Evolutionary conservation across 2,329 filamentous ascomycete genomes (phyloP).

Genomic region (Pseudopyricularia cyperi): DNA sequence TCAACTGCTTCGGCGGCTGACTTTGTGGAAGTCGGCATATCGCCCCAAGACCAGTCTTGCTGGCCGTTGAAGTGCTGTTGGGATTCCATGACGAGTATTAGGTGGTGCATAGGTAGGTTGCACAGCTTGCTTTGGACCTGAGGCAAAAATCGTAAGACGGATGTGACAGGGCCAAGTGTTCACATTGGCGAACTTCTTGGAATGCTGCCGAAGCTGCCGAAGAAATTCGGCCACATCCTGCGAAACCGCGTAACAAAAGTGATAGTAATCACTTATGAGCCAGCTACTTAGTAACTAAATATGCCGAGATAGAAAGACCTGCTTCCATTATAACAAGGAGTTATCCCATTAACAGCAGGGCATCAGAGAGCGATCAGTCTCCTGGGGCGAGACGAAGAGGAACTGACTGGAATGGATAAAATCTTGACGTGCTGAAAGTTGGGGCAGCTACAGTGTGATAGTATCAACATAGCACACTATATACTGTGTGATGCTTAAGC

Average conservation of each 20-base stretch:
- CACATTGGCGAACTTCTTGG: not conserved
- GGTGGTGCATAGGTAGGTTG: not conserved
- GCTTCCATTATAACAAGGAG: too few species aligned
- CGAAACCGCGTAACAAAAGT: not conserved
- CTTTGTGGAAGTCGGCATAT: not conserved
- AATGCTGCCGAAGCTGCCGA: not conserved
- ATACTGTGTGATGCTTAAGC: not conserved
- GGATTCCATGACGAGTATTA: not conserved
- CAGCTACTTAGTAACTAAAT: too few species aligned
- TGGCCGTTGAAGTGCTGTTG: not conserved
- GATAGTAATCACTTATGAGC: not conserved
- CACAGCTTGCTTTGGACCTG: not conserved
- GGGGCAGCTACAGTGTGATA: not conserved
- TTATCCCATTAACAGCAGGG: too few species aligned
- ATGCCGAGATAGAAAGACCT: too few species aligned
- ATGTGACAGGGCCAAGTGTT: not conserved
- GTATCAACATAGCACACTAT: not conserved
- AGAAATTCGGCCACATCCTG: not conserved
- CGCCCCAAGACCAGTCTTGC: constrained; percentile 2
- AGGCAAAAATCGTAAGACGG: not conserved
- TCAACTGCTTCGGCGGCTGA: not conserved
- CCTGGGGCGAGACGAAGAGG: too few species aligned
- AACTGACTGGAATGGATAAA: too few species aligned
- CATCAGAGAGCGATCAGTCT: too few species aligned
- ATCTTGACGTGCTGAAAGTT: not conserved